Evolutionary conservation across 805 yeast genomes (phyloP), one percentile per base, ranked within the genome.

Genomic region (Candida patagonica): DNA sequence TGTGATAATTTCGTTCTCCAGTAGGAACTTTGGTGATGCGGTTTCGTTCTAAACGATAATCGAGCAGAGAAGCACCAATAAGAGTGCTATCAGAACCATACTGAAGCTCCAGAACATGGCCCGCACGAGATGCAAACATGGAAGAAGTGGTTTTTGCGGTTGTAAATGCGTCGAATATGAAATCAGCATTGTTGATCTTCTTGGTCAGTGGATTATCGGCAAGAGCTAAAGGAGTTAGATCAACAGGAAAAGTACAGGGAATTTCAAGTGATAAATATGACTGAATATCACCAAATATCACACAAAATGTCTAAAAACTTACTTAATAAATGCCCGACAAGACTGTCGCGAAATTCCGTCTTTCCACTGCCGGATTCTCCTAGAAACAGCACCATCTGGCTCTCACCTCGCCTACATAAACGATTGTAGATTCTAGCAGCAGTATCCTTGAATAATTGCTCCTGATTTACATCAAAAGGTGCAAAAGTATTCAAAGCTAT

Each of bases 1-100:
- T 68, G 48, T 75, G 79, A 55, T 71, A 75, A 55, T 76, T 75
- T 38, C 80, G 62, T 57, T 75, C 81, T 25, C 66, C 61, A 4
- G 62, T 53, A 26, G 72, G 68, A 32, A 72, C 75, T 27, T 61
- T 54, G 10, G 75, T 70, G 25, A 74, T 73, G 33, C 80, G 62
- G 10, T 73, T 65, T 40, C 76, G 67, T 46, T 75, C 79, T 23
- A 75, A 63, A 15, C 78, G 62, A 48, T 73, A 75, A 49, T 74
- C 74, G 45, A 72, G 68, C 20, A 75, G 61, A 38, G 70, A 67
- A 20, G 78, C 74, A 5, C 80, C 80, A 26, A 65, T 62, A 31
- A 75, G 63, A 8, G 61, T 57, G 2, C 73, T 70, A 32, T 58
- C 63, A 4, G 56, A 22, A 35, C 65, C 63, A 47, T 74, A 75